Conservation (phyloP, 2,329 filamentous ascomycete genomes). For the Alternaria panax region DNA sequence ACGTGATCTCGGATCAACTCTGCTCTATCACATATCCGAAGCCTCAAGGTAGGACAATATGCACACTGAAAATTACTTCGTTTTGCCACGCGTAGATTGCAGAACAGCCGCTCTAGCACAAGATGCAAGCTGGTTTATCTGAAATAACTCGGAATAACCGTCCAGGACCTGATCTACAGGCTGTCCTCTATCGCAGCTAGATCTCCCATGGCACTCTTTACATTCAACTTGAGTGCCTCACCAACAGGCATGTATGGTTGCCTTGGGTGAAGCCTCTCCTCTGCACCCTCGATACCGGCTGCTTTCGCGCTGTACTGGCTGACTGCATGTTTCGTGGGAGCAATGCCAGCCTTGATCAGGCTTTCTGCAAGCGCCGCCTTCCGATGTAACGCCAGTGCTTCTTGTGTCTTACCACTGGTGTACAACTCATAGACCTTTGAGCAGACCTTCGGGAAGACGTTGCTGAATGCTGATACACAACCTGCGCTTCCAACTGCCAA, state of each 20-base stretch:
- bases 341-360: slow-evolving; percentile 71
- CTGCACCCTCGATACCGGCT: slow-evolving; percentile 54
- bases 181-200: slow-evolving; percentile 38
- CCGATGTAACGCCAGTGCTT: slow-evolving; percentile 68
- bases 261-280: slow-evolving; percentile 38
- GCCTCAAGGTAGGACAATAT: neutral
- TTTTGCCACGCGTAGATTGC: neutral
- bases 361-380: slow-evolving; percentile 71
- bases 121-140: neutral
- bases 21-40: neutral
- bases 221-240: slow-evolving; percentile 33
- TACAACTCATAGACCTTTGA: slow-evolving; percentile 69
- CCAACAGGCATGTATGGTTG: slow-evolving; percentile 39
- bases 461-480: slow-evolving; percentile 66
- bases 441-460: slow-evolving; percentile 64
- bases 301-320: slow-evolving; percentile 68
- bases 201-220: slow-evolving; percentile 33
- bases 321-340: slow-evolving; percentile 72
- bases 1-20: neutral
- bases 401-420: slow-evolving; percentile 61
- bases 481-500: slow-evolving; percentile 62
- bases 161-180: slow-evolving; percentile 1
- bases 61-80: neutral
- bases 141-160: neutral
- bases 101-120: neutral